phyloP scores from a whole-genome alignment of 108 stramenopile species.

The Skeletonema potamos region DNA sequence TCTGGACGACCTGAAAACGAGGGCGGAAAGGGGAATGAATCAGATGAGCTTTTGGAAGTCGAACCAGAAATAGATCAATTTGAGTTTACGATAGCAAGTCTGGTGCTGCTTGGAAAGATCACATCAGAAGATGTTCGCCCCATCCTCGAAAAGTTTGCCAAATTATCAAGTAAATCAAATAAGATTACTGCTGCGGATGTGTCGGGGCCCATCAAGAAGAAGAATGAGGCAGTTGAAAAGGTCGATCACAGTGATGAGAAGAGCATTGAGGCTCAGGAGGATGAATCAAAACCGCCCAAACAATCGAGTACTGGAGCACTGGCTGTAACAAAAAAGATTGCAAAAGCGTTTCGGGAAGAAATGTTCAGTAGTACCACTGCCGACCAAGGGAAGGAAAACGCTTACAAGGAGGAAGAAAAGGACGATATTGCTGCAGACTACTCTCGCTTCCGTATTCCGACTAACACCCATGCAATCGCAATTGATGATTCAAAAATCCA shows the following conservation, averaged over 20 bases:
- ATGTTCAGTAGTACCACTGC: constrained; percentile 1
- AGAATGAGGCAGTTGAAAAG: neutral
- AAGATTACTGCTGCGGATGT: constrained; percentile 27
- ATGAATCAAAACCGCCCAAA: neutral
- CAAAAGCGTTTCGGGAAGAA: constrained; percentile 16
- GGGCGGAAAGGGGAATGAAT: neutral
- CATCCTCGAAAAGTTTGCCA: constrained; percentile 60
- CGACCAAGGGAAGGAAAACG: neutral
- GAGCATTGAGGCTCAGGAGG: no score
- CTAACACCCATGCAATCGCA: constrained; percentile 47
- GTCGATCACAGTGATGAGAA: neutral
- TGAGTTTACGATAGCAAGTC: constrained; percentile 57
- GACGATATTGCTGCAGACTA: neutral
- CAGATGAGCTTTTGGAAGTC: neutral
- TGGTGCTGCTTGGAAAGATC: constrained; percentile 51
- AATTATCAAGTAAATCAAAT: constrained; percentile 37
- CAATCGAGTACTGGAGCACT: neutral
- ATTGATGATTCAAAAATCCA: constrained; percentile 71
- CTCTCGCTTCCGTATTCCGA: constrained; percentile 45
- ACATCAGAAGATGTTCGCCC: constrained; percentile 41
- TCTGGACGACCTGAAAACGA: constrained; percentile 12
- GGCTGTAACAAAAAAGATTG: constrained; percentile 16
- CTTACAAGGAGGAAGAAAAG: neutral
- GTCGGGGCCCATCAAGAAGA: constrained; percentile 19
- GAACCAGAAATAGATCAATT: constrained; percentile 49